These are phyloP conservation scores for Bipolaris gigantea DNA, from an alignment of 2,329 filamentous ascomycete genomes.

Conservation along the genomic window DNA sequence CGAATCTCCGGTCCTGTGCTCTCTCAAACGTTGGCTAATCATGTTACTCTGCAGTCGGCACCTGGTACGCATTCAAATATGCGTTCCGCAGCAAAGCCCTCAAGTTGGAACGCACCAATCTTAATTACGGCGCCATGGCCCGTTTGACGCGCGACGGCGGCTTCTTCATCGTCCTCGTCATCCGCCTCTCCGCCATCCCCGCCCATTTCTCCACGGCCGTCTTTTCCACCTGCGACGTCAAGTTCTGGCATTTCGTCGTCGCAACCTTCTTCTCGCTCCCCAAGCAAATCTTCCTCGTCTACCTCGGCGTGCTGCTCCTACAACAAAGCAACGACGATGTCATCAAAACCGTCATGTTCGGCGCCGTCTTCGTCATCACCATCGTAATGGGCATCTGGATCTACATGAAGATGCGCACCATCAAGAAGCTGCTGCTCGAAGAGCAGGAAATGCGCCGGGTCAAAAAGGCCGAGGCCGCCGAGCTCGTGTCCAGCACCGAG, in stretches of 20 bases:
- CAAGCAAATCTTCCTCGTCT: slow-evolving; percentile 43
- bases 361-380: slow-evolving; percentile 34
- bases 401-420: slow-evolving; percentile 38
- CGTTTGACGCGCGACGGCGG: slow-evolving; percentile 40
- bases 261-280: slow-evolving; percentile 40
- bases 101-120: slow-evolving; percentile 40
- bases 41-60: slow-evolving; percentile 28
- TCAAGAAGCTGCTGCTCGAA: slow-evolving; percentile 39
- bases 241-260: slow-evolving; percentile 41
- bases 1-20: too few species aligned
- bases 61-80: slow-evolving; percentile 43
- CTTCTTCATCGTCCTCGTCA: slow-evolving; percentile 41
- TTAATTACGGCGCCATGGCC: slow-evolving; percentile 43
- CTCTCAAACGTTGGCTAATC: slow-evolving; percentile 10
- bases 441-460: slow-evolving; percentile 34
- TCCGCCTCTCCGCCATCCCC: slow-evolving; percentile 40
- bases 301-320: slow-evolving; percentile 39
- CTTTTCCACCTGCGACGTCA: slow-evolving; percentile 43
- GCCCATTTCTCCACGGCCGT: slow-evolving; percentile 42
- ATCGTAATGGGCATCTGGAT: slow-evolving; percentile 38
- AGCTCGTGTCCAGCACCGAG: slow-evolving; percentile 23
- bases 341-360: slow-evolving; percentile 38
- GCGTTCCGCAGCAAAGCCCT: slow-evolving; percentile 33
- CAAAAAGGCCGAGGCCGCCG: slow-evolving; percentile 20
- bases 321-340: slow-evolving; percentile 29